These are phyloP conservation scores for Botrytis aclada DNA, from an alignment of 2,329 filamentous ascomycete genomes.

Conservation along the genomic window DNA sequence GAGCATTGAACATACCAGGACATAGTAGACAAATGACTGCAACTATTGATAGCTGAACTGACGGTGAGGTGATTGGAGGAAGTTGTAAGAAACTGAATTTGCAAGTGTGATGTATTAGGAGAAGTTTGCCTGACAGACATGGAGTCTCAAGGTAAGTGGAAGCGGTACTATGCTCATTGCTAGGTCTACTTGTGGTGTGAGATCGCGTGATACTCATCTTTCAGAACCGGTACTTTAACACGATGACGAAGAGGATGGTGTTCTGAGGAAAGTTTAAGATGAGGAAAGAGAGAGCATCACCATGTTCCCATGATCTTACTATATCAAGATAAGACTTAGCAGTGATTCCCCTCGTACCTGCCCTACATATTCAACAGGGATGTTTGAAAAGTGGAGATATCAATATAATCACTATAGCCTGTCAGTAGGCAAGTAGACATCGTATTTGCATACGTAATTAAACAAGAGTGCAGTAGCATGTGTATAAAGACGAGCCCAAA, in stretches of 20 bases:
- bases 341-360: conserved; percentile 6
- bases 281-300: conserved; percentile 10
- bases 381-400: background rate
- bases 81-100: background rate
- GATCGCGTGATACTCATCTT: conserved; percentile 18
- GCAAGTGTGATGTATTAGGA: background rate
- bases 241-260: conserved; percentile 5
- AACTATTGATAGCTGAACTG: conserved; percentile 46
- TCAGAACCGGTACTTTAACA: background rate
- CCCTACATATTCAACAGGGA: conserved; percentile 4
- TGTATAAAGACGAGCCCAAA: conserved; percentile 8
- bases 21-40: conserved; percentile 66
- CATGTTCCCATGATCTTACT: conserved; percentile 15
- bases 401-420: too few species aligned
- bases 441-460: conserved; percentile 10
- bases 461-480: background rate
- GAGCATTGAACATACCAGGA: conserved; percentile 68
- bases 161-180: conserved; percentile 8
- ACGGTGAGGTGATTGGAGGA: conserved; percentile 10
- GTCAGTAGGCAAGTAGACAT: conserved; percentile 1
- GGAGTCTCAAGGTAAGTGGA: conserved; percentile 5
- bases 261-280: conserved; percentile 12
- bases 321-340: conserved; percentile 10
- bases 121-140: background rate
- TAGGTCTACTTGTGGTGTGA: conserved; percentile 10